Base-by-base conservation (phyloP, 148 eudicot species). In the Chenopodium berlandieri region DNA sequence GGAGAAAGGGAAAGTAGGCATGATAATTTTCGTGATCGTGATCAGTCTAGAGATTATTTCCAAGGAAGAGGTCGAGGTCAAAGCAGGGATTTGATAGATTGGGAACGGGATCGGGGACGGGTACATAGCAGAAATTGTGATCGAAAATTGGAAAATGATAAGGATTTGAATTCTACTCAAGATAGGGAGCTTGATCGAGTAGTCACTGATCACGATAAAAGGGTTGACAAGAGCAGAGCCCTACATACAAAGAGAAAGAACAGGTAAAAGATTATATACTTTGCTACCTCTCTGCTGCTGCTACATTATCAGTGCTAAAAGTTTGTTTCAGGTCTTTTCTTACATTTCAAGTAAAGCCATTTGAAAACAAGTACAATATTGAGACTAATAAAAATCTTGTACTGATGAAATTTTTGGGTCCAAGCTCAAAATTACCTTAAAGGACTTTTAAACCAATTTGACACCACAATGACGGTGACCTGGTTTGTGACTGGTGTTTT, bases 111-210 rank as follows among this genome's bases (percentile, higher is more conserved):
- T 3, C 77, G 79, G 65, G 82, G 76, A 20, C 73, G 34, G 65
- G 76, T 20, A 17, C 73, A 68, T 85, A 27, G 37, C 76, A 82
- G 93, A 83, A 80, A 85, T 75, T 85, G 60, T 71, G 89, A 84
- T 79, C 86, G 69, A 37, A 88, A 88, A 52, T 76, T 82, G 84
- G 90, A 88, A 77, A 80, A 85, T 85, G 88, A 81, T 73, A 48
- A 52, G 73, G 78, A 80, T 23, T 64, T 83, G 19, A 87, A 86
- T 50, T 75, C 71, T 81, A 80, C 84, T 78, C 80, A 62, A 82
- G 91, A 88, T 50, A 82, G 80, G 84, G 90, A 88, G 82, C 37
- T 83, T 79, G 81, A 79, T 73, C 88, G 88, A 84, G 88, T 74
- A 80, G 84, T 40, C 44, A 40, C 67, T 82, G 84, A 75, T 85